These are phyloP conservation scores for Colletotrichum sp. DNA, from an alignment of 2,329 filamentous ascomycete genomes.

Conservation along the genomic window DNA sequence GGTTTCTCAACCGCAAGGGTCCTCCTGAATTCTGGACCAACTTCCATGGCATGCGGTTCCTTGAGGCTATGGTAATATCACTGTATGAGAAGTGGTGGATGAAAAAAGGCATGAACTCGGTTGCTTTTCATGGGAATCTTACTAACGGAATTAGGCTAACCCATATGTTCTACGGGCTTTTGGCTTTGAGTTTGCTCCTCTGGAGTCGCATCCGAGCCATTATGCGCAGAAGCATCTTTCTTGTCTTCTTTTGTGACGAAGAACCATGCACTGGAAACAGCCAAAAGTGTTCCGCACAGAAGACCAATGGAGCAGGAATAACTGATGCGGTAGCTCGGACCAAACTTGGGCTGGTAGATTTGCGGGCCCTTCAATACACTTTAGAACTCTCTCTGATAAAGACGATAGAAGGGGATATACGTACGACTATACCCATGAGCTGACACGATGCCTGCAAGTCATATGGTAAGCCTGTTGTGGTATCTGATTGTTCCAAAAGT, in stretches of 20 bases:
- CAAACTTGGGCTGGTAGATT: constrained; percentile 43
- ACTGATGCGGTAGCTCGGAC: constrained; percentile 40
- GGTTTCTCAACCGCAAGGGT: background rate
- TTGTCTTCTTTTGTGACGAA: constrained; percentile 23
- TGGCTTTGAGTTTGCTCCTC: background rate
- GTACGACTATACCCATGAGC: constrained; percentile 40
- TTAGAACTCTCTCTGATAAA: background rate
- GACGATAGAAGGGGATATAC: background rate
- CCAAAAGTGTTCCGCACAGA: constrained; percentile 29
- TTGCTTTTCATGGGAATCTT: background rate
- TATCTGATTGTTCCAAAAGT: background rate
- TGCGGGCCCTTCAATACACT: constrained; percentile 32
- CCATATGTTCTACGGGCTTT: background rate
- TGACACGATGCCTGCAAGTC: constrained; percentile 28
- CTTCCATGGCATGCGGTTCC: background rate
- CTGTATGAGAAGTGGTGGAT: background rate
- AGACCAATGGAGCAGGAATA: constrained; percentile 39
- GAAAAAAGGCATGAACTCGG: background rate
- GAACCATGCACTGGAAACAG: constrained; percentile 24
- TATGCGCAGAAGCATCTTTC: background rate
- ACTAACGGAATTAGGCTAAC: background rate
- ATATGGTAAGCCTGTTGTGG: background rate
- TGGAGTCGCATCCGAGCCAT: background rate
- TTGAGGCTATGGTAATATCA: background rate
- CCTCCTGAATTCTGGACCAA: background rate